A percentile compares a stretch with the other conserved stretches of the same genome.
phyloP scores from a whole-genome alignment of 805 yeast genomes.

The Groenewaldozyma tartarivorans region DNA sequence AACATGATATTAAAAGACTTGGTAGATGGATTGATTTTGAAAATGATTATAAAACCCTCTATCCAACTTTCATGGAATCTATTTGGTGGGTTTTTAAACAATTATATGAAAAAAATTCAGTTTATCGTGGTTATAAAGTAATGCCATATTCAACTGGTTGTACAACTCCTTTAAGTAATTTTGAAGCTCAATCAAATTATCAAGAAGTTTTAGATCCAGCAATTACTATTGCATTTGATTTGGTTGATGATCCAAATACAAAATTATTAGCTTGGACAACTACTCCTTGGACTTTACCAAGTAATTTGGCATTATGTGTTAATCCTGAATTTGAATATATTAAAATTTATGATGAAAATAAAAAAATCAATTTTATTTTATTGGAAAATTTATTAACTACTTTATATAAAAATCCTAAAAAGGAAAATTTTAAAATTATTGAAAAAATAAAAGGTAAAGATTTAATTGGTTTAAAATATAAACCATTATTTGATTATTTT shows the following conservation, averaged over 20 bases:
- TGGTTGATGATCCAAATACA: conserved; percentile 71
- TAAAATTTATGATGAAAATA: conserved; percentile 84
- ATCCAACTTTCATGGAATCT: conserved; percentile 95
- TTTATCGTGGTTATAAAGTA: conserved; percentile 90
- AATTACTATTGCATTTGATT: conserved; percentile 81
- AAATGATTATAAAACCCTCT: conserved; percentile 93
- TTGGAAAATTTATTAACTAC: conserved; percentile 75
- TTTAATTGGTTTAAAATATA: conserved; percentile 69
- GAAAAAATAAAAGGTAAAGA: conserved; percentile 74
- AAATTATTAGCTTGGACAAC: conserved; percentile 96
- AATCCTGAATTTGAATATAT: conserved; percentile 85
- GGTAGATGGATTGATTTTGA: conserved; percentile 99
- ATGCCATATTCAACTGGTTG: conserved; percentile 99
- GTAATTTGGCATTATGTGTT: conserved; percentile 86
- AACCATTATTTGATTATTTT: conserved; percentile 78
- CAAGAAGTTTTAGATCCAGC: conserved; percentile 97
- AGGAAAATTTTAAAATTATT: conserved; percentile 75
- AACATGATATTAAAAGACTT: conserved; percentile 80
- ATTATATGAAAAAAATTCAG: conserved; percentile 74
- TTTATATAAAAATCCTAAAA: conserved; percentile 88
- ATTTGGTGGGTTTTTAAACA: conserved; percentile 98
- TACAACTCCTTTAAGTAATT: conserved; percentile 92
- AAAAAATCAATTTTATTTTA: conserved; percentile 70
- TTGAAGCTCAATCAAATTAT: conserved; percentile 97
- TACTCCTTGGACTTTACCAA: conserved; percentile 98